Conservation (phyloP, 495 filamentous ascomycete species). For the Aspergillus homomorphus region DNA sequence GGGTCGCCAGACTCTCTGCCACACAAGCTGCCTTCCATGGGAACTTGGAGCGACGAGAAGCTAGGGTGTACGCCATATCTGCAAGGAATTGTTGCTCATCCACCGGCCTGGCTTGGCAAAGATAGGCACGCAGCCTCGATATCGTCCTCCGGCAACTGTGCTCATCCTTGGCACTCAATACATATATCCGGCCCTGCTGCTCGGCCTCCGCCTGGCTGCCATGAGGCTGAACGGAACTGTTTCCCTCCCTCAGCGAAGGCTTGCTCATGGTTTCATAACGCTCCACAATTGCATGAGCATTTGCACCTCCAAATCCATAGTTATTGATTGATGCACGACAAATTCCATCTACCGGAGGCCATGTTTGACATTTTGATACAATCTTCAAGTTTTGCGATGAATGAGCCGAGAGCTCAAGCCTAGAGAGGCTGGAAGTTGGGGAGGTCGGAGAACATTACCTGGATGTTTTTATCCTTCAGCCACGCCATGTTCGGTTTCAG, state of each 20-base stretch:
- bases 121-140: background rate
- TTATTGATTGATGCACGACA: constrained; percentile 35
- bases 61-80: constrained; percentile 31
- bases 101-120: background rate
- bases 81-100: constrained; percentile 11
- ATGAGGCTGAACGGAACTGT: background rate
- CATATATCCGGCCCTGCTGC: no score
- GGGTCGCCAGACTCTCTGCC: constrained; percentile 15
- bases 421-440: background rate
- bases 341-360: constrained; percentile 17
- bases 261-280: constrained; percentile 18
- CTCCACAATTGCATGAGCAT: constrained; percentile 41
- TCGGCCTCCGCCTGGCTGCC: no score
- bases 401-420: background rate
- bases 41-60: constrained; percentile 22
- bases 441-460: constrained; percentile 15
- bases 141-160: no score
- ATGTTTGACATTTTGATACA: constrained; percentile 18
- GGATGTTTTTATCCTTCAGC: constrained; percentile 29
- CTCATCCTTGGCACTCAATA: no score
- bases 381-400: background rate
- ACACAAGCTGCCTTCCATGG: constrained; percentile 21
- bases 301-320: constrained; percentile 42
- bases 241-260: background rate
- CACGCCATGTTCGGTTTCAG: constrained; percentile 32